Base-by-base conservation (phyloP, 2,329 filamentous ascomycete species). In the Scytalidium lignicola region DNA sequence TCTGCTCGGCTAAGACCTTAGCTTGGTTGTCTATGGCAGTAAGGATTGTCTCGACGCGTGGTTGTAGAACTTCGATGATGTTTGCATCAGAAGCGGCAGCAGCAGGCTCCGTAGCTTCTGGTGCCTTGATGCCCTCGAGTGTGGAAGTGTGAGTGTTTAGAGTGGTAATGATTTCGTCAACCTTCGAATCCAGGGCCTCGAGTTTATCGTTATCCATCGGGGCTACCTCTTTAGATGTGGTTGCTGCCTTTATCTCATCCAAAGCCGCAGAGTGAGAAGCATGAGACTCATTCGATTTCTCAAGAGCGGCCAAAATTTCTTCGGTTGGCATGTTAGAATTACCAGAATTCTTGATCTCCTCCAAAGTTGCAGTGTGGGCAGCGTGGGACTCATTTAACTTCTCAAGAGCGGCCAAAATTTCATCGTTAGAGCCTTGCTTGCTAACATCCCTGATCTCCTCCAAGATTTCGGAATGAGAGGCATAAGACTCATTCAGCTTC, bases 311-410 rank as follows among this genome's bases (percentile, higher is more conserved):
- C 13, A 62, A 18, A 21, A 62, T 54, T 4, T 56, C 55, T 15
- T n/a, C n/a, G n/a, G n/a, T n/a, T n/a, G n/a, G n/a, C n/a, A n/a
- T n/a, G n/a, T n/a, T n/a, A n/a, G n/a, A n/a, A n/a, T n/a, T n/a
- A n/a, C n/a, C n/a, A n/a, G n/a, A n/a, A n/a, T n/a, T n/a, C 43
- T 54, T 59, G 15, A 59, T 44, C 15, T 57, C 57, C 2, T 56
- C 51, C 18, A 60, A 44, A 21, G 46, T 43, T 2, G 49, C 26
- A 10, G 50, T 50, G 37, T 57, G 54, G 7, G 40, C 41, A 1
- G 53, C 55, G 45, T 62, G 59, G 2, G 55, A 55, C 19, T 58
- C 55, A 17, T 59, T 60, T 6, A 55, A 59, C 48, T 55, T 50
- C 43, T 57, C 51, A 18, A 62, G 41, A 9, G 56, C 57, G 6